Evolutionary conservation across 805 yeast species (phyloP).

Genomic region (Candida ponderosae): DNA sequence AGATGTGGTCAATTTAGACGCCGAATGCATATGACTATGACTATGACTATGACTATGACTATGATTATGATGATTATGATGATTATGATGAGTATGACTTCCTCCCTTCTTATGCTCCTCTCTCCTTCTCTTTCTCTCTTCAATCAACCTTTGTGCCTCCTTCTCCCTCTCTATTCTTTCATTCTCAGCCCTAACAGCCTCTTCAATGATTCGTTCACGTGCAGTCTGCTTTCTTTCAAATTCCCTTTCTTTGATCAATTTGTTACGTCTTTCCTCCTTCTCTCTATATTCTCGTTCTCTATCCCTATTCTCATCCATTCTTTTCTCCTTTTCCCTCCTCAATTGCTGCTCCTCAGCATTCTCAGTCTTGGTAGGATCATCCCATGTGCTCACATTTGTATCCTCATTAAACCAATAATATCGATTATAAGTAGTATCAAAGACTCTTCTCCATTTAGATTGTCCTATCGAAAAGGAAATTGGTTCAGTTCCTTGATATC

Average conservation of each 20-base stretch:
- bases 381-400: conserved; percentile 49
- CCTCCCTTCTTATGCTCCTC: conserved; percentile 24
- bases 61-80: too few species aligned
- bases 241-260: conserved; percentile 17
- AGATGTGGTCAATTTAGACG: background rate
- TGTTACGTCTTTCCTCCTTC: conserved; percentile 15
- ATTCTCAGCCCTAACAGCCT: conserved; percentile 25
- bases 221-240: conserved; percentile 14
- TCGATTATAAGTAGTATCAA: conserved; percentile 1
- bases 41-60: conserved; percentile 4
- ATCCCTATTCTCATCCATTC: conserved; percentile 16
- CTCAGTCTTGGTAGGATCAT: conserved; percentile 33
- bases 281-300: conserved; percentile 17
- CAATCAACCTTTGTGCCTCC: conserved; percentile 15
- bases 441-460: background rate
- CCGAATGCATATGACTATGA: conserved; percentile 3
- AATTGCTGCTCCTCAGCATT: conserved; percentile 1
- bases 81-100: too few species aligned
- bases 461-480: too few species aligned
- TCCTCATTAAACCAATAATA: conserved; percentile 48
- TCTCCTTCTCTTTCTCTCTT: conserved; percentile 21
- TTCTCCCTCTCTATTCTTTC: conserved; percentile 14
- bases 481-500: background rate
- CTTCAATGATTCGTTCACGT: conserved; percentile 30
- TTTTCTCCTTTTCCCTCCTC: conserved; percentile 7